Evolutionary conservation across 2,329 filamentous ascomycete species (phyloP).

Genomic region (Fusarium mexicanum): DNA sequence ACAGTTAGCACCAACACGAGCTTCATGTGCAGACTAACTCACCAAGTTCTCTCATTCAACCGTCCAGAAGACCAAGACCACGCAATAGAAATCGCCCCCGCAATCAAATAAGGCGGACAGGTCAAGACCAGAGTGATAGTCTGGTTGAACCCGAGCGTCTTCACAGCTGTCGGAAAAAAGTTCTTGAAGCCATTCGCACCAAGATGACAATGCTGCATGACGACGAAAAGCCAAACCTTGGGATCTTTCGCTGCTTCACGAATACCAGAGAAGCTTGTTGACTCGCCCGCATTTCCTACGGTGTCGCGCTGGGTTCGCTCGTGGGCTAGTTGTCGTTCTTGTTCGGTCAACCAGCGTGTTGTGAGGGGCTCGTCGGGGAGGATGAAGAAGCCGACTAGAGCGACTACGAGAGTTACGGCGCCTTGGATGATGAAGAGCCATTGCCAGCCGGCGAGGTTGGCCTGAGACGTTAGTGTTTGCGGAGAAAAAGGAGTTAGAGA

Average conservation of each 20-base stretch:
- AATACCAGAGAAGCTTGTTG: conserved; percentile 55
- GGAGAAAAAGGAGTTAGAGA: rapidly evolving
- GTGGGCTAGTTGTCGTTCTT: conserved; percentile 54
- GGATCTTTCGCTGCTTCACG: conserved; percentile 55
- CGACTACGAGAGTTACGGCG: conserved; percentile 46
- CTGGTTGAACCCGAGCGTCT: conserved; percentile 39
- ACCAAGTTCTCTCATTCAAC: conserved; percentile 57
- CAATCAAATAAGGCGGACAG: conserved; percentile 56
- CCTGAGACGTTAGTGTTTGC: background rate
- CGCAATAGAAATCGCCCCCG: conserved; percentile 33
- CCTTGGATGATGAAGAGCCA: conserved; percentile 74
- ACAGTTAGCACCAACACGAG: background rate
- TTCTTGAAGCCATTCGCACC: conserved; percentile 58
- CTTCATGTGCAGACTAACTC: rapidly evolving
- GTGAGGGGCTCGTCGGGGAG: conserved; percentile 53
- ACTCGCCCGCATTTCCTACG: conserved; percentile 53
- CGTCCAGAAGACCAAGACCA: conserved; percentile 53
- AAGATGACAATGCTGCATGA: conserved; percentile 62
- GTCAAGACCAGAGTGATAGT: conserved; percentile 43
- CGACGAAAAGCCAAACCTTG: conserved; percentile 57
- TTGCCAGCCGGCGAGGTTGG: conserved; percentile 42
- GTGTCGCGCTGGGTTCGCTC: conserved; percentile 56
- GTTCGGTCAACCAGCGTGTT: conserved; percentile 52
- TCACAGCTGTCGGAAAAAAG: conserved; percentile 39
- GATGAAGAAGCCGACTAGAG: conserved; percentile 38